Evolutionary conservation across 495 filamentous ascomycete genomes (phyloP), one percentile per base, ranked within the genome.

Genomic region (Xylaria telfairii): DNA sequence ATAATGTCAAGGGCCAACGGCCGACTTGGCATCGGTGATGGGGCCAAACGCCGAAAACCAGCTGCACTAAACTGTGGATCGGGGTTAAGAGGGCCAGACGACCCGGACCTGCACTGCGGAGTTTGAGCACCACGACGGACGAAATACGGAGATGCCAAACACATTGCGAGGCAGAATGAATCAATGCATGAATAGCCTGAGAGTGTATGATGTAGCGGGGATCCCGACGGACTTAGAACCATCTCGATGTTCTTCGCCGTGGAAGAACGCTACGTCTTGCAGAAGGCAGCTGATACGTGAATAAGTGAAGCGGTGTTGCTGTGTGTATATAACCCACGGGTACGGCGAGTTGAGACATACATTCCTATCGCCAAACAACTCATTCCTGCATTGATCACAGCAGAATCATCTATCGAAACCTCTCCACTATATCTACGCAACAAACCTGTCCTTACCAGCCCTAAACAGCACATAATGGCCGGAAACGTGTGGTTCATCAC

Each of bases 401-500:
- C 9, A 61, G 4, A 12, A 61, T 8, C 13, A n/a, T 8, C 8
- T 37, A 21, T 37, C n/a, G 1, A 12, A 42, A 21, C 39, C 30
- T 30, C 26, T 32, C 39, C 32, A 64, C 41, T 17, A 12, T 41
- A 62, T 42, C 37, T 34, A 65, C 42, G 8, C 26, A 65, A 37
- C 44, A 41, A 21, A 42, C 21, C 54, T 42, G 4, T 19, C 26
- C 5, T 51, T 19, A 28, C 7, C 19, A 65, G 10, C 37, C 47
- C 61, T 6, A 47, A 19, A 8, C 37, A 32, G 15, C 54, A 30
- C 47, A 53, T 21, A 44, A 70, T 68, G 59, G 19, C 70, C 24
- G 57, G 62, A 34, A 71, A 71, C 69, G 75, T 80, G 41, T 79
- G 78, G 76, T 79, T 88, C 54, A 81, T 89, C 63, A 87, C 82